Percentiles rank a stretch among this genome's conserved stretches.
Conservation (phyloP, 2,329 filamentous ascomycete genomes). For the Scytalidium lignicola region DNA sequence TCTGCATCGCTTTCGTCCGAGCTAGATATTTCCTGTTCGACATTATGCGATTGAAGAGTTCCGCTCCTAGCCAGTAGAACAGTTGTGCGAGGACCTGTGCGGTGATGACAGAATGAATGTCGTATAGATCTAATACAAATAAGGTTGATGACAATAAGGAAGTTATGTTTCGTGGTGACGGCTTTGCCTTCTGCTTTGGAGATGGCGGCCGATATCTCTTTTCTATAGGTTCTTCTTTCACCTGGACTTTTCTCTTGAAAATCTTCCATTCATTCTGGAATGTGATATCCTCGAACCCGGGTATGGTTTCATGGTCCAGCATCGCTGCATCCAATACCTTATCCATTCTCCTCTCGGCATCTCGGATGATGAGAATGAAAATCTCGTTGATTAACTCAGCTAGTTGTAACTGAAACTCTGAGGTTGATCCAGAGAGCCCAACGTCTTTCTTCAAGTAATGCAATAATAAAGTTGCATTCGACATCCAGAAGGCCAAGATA, state of each 20-base stretch:
- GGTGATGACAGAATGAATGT: slow-evolving; percentile 94
- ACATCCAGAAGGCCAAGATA: slow-evolving; percentile 97
- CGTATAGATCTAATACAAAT: slow-evolving; percentile 97
- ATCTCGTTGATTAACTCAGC: slow-evolving; percentile 97
- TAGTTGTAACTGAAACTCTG: slow-evolving; percentile 87
- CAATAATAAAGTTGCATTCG: slow-evolving; percentile 88
- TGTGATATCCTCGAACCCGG: slow-evolving; percentile 91
- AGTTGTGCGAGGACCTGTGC: slow-evolving; percentile 88
- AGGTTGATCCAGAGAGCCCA: slow-evolving; percentile 73
- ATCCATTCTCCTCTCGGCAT: slow-evolving; percentile 92
- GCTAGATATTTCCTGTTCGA: slow-evolving; percentile 91
- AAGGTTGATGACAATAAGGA: slow-evolving; percentile 92
- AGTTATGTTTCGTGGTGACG: slow-evolving; percentile 90
- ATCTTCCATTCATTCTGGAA: slow-evolving; percentile 99
- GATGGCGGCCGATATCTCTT: slow-evolving; percentile 90
- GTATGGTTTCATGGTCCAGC: slow-evolving; percentile 97
- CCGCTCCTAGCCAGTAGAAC: slow-evolving; percentile 92
- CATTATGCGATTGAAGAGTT: slow-evolving; percentile 98
- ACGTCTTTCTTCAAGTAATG: slow-evolving; percentile 96
- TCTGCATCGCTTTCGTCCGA: slow-evolving; percentile 98
- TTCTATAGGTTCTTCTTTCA: slow-evolving; percentile 84
- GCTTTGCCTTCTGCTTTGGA: slow-evolving; percentile 85
- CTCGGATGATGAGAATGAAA: slow-evolving; percentile 93
- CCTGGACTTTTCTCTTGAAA: slow-evolving; percentile 84
- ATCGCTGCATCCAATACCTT: slow-evolving; percentile 91